A percentile compares a stretch with the other conserved stretches of the same genome.
These are phyloP conservation scores for Fusarium euwallaceae DNA, from an alignment of 2,329 filamentous ascomycete species.

Conservation along the genomic window DNA sequence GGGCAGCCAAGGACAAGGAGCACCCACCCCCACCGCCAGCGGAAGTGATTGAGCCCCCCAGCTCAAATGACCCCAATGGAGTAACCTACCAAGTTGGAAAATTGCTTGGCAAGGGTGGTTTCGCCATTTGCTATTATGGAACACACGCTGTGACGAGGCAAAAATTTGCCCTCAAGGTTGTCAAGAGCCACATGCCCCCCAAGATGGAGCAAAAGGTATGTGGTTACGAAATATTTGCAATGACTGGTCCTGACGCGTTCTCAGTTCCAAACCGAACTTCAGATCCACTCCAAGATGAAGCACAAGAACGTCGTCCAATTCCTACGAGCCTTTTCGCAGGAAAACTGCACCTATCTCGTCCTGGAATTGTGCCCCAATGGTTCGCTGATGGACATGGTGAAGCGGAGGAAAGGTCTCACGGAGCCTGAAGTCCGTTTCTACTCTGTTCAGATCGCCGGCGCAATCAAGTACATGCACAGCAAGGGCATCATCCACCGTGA, in stretches of 20 bases:
- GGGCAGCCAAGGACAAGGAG: constrained; percentile 73
- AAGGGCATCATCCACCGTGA: constrained; percentile 97
- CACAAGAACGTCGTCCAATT: constrained; percentile 98
- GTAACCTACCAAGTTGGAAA: constrained; percentile 80
- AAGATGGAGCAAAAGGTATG: constrained; percentile 87
- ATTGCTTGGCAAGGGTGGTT: constrained; percentile 83
- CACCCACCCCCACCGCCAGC: constrained; percentile 74
- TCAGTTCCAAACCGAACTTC: constrained; percentile 84
- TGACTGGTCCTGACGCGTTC: constrained; percentile 29
- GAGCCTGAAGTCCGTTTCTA: constrained; percentile 96
- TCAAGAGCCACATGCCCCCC: constrained; percentile 83
- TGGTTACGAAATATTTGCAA: neutral
- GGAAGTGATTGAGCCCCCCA: constrained; percentile 72
- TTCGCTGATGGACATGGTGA: constrained; percentile 97
- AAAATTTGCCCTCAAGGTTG: constrained; percentile 83
- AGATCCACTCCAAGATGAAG: constrained; percentile 98
- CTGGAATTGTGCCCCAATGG: constrained; percentile 96
- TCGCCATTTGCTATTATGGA: constrained; percentile 84
- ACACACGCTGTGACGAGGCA: constrained; percentile 74
- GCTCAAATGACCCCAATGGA: constrained; percentile 76
- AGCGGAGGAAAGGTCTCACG: constrained; percentile 88
- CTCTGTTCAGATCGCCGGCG: constrained; percentile 93
- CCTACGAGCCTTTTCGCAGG: constrained; percentile 91
- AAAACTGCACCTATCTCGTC: constrained; percentile 91
- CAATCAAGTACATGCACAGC: constrained; percentile 97